Conservation (phyloP, 2,329 filamentous ascomycete genomes). For the Fusarium secorum region DNA sequence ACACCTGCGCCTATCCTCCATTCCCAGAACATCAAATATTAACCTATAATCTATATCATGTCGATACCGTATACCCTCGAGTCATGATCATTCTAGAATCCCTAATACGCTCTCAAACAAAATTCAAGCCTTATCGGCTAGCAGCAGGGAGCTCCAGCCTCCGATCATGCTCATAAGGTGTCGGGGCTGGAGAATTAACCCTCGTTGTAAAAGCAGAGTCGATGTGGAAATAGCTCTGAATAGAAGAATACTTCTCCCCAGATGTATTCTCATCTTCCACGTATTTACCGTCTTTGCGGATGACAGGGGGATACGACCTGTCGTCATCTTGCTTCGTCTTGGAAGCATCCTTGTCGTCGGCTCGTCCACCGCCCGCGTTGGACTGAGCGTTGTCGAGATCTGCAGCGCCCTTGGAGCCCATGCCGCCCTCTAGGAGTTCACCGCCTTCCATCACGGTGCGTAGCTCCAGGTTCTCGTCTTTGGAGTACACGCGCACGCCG, state of each 20-base stretch:
- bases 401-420: slow-evolving; percentile 63
- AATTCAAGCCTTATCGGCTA: slow-evolving; percentile 5
- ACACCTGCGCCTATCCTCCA: not conserved
- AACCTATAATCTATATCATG: slow-evolving; percentile 8
- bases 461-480: slow-evolving; percentile 63
- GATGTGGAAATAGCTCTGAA: slow-evolving; percentile 42
- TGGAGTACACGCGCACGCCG: slow-evolving; percentile 68
- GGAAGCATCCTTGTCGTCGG: slow-evolving; percentile 17
- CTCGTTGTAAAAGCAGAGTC: slow-evolving; percentile 42
- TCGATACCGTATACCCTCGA: slow-evolving; percentile 29
- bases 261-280: slow-evolving; percentile 31
- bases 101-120: slow-evolving; percentile 20
- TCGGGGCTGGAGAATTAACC: slow-evolving; percentile 45
- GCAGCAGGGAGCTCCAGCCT: slow-evolving; percentile 28
- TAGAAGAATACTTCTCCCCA: slow-evolving; percentile 34
- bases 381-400: slow-evolving; percentile 66
- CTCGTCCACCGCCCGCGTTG: slow-evolving; percentile 60
- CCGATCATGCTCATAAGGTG: slow-evolving; percentile 44
- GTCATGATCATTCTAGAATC: slow-evolving; percentile 12
- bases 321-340: slow-evolving; percentile 6
- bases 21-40: slow-evolving; percentile 4
- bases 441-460: slow-evolving; percentile 64
- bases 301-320: slow-evolving; percentile 34
- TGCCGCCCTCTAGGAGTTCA: slow-evolving; percentile 61
- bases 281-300: slow-evolving; percentile 39